Evolutionary conservation across 345 rosid genomes (phyloP), one percentile per base, ranked within the genome.

Genomic region (Noccaea caerulescens): DNA sequence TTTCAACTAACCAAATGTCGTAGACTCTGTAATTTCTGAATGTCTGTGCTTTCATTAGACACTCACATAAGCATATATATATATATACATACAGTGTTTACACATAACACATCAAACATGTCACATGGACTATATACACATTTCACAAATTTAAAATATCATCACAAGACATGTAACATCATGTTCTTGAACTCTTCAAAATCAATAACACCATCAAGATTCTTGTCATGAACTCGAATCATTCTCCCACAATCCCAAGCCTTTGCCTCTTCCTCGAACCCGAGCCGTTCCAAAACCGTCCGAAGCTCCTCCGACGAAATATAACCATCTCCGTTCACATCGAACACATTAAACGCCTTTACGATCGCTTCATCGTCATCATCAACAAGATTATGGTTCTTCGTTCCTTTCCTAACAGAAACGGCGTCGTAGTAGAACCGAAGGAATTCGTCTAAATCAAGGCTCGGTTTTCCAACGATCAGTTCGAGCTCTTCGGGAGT

Each of bases 141-240:
- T 50, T 39, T 34, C 9, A 13, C 10, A 52, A 6, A 16, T 46
- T 7, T 55, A 55, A 7, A 37, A 39, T 61, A 47, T 30, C 0
- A 77, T 67, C 45, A 75, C 3, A 47, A 10, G 10, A 76, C 70
- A 69, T 76, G 72, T 70, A 82, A 52, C 79, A 91, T 81, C 97
- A 91, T 91, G 70, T 71, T 79, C 85, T 87, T 89, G 81, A 92
- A 92, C 52, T 92, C 96, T 45, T 89, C 77, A 45, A 86, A 86
- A 80, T 92, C 98, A 39, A 92, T 83, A 72, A 80, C 49, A 12
- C 96, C 98, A 44, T 92, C 98, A 20, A 73, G 78, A 64, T 87
- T 89, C 20, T 85, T 79, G 59, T 89, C 98, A 58, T 76, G 86
- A 14, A 52, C 77, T 1, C 83, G 44, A 52, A 92, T 89, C 98